These are phyloP conservation scores for Isabelozyma rhagii DNA, from an alignment of 805 yeast species.

Conservation along the genomic window DNA sequence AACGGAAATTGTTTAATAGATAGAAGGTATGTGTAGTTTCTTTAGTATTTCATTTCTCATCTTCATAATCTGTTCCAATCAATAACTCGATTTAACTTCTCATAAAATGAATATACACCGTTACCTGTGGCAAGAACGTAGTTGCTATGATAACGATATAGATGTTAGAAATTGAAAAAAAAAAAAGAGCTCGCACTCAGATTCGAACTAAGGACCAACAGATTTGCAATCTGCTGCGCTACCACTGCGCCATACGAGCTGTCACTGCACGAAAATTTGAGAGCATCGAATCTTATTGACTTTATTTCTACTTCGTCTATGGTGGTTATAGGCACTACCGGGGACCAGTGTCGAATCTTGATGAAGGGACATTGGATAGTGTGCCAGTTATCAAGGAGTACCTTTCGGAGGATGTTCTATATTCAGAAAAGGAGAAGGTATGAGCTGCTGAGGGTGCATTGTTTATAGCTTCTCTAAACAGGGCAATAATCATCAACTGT, in stretches of 20 bases:
- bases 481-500: too few species aligned
- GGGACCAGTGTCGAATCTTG: too few species aligned
- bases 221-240: slow-evolving; percentile 99
- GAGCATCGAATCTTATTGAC: too few species aligned
- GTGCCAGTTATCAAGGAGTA: too few species aligned
- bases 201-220: slow-evolving; percentile 96
- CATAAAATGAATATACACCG: neutral
- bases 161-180: neutral
- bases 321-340: too few species aligned
- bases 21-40: neutral
- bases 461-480: too few species aligned
- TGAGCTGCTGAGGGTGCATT: too few species aligned
- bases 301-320: too few species aligned
- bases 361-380: too few species aligned
- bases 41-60: neutral
- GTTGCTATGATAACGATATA: neutral
- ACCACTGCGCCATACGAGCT: slow-evolving; percentile 88
- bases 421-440: too few species aligned
- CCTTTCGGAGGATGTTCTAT: too few species aligned
- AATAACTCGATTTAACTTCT: neutral
- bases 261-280: neutral
- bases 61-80: neutral
- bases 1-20: slow-evolving; percentile 27
- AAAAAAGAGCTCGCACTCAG: slow-evolving; percentile 74
- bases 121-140: too few species aligned